Base-by-base conservation (phyloP, 106 monocot species). In the Acorus gramineus region DNA sequence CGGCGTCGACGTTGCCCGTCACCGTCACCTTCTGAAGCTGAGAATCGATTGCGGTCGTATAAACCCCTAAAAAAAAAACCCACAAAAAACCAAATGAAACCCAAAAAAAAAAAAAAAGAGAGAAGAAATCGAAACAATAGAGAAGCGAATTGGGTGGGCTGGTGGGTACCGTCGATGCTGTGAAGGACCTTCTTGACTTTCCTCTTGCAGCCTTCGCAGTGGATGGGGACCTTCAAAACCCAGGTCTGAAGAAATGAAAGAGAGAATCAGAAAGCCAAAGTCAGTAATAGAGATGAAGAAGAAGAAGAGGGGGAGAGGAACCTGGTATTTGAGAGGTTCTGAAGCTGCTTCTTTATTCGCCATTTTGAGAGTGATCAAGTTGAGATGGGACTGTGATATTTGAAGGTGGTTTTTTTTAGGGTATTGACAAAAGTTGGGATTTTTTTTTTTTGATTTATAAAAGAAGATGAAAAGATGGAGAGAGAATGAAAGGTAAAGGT, bases 121-220 rank as follows among this genome's bases (percentile, higher is more conserved):
- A 28, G 0, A 28, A 28, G 0, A 28, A 28, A 28, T 28, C 1
- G 28, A 28, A 28, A 28, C 28, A 28, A 28, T 11, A 13, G 56
- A 14, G 11, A 56, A 13, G 11, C 56, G 14, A 11, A 10, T 4
- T 47, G 8, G 9, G 10, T n/a, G 13, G 7, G 42, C 1, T 46
- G 6, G 12, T n/a, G n/a, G 12, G 47, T 56, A 78, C 85, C 77
- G 9, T 81, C 74, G 9, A 85, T 78, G 56, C 71, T 69, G 55
- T 81, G 85, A 8, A 85, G 74, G 9, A 81, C 71, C 42, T 77
- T 81, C 75, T 75, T 81, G 48, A 85, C 85, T 44, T 80, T 85
- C 55, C 60, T 81, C 80, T 62, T 74, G 77, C 85, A 85, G 44
- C 85, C 85, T 63, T 85, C 68, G 60, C 85, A 85, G 71, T 85